phyloP scores from a whole-genome alignment of 1,139 yeast genomes.

The Williopsis jadinii region DNA sequence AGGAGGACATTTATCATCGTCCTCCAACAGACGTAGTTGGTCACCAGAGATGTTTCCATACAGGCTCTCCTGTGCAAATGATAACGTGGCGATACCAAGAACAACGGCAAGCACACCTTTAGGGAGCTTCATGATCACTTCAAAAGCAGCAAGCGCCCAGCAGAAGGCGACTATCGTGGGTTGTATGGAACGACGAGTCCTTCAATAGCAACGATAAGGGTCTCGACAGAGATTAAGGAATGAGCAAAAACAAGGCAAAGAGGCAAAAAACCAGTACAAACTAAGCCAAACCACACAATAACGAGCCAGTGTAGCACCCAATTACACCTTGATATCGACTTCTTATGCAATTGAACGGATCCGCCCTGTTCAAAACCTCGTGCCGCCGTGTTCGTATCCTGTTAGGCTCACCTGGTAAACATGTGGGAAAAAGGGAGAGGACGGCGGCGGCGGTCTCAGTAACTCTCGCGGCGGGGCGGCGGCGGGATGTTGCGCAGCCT shows the following conservation, averaged over 20 bases:
- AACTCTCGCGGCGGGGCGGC: too few species aligned
- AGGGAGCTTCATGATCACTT: not conserved
- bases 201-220: not conserved
- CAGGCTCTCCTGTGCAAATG: conserved; percentile 3
- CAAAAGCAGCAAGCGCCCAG: not conserved
- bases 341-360: too few species aligned
- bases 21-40: conserved; percentile 2
- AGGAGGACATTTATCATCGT: conserved; percentile 59
- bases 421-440: too few species aligned
- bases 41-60: conserved; percentile 6
- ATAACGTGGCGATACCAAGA: not conserved
- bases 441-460: too few species aligned
- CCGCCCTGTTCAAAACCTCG: too few species aligned
- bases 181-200: not conserved
- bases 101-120: not conserved
- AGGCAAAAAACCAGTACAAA: not conserved
- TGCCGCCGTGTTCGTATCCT: too few species aligned
- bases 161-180: not conserved
- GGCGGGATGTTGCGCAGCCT: too few species aligned
- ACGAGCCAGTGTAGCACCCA: too few species aligned
- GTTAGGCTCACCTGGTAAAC: too few species aligned
- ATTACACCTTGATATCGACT: too few species aligned
- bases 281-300: too few species aligned
- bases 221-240: not conserved
- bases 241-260: not conserved